Base-by-base conservation (phyloP, 345 rosid genomes). In the Linum trigynum region DNA sequence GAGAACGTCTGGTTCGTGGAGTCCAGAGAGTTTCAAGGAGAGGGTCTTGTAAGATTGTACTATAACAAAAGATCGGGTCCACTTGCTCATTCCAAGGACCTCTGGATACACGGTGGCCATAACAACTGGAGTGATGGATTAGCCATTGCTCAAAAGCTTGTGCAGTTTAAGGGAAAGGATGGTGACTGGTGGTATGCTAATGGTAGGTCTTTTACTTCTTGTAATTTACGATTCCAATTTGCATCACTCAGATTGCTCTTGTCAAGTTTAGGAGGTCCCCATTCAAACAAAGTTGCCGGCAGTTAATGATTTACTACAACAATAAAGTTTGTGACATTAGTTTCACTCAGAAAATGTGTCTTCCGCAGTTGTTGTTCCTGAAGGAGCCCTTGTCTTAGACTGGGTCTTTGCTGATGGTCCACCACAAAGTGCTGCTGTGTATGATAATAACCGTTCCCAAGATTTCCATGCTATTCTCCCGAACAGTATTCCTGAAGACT, bases 341-440 rank as follows among this genome's bases (percentile, higher is more conserved):
- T 37, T 62, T 14, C 42, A 41, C 39, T 36, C 61, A 66, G 69
- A 57, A 40, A 53, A 57, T 16, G 55, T 38, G n/a, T 50, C 58
- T 73, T 71, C 62, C 77, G 80, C 83, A 92, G 98, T 92, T 63
- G 40, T 67, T 69, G 91, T 90, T 68, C 96, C 94, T 3, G 75
- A 69, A 7, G 69, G 66, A 74, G 91, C 96, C 55, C 36, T 78
- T 69, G 83, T 90, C 56, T 76, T 92, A 85, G 94, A 92, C 77
- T 90, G 91, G 91, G 97, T 92, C 61, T 86, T 90, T 74, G 81
- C 96, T 75, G 90, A 92, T 80, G 98, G 98, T 72, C 97, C 82
- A 38, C 89, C 97, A 62, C 66, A 77, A 63, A 79, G 70, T 72
- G 97, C 94, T 12, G 58, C 63, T 77, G 63, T 79, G 65, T 92